Percentiles rank a stretch among this genome's conserved stretches.
Conservation (phyloP, 164 flowering plant species). For the Akebia trifoliata region DNA sequence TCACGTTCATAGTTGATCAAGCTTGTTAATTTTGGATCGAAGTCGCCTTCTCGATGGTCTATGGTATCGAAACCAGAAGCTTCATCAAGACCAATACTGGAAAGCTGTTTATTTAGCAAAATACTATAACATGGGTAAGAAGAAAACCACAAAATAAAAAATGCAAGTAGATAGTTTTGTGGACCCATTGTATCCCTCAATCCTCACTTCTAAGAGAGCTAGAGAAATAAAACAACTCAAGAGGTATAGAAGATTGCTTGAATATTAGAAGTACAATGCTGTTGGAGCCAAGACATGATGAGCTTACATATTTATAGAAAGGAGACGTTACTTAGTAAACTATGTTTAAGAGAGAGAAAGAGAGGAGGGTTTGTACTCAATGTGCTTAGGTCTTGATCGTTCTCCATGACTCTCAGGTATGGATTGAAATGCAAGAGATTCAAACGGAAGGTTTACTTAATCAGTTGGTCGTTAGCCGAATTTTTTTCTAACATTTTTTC, state of each 20-base stretch:
- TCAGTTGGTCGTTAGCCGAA: constrained; percentile 6
- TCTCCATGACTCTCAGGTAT: constrained; percentile 18
- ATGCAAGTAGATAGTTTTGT: constrained; percentile 5
- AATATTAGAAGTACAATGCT: constrained; percentile 13
- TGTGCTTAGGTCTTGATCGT: constrained; percentile 1
- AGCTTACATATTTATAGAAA: constrained; percentile 26
- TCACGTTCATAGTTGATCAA: constrained; percentile 6
- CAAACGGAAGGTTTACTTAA: constrained; percentile 28
- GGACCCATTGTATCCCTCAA: constrained; percentile 14
- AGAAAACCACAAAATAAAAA: constrained; percentile 6
- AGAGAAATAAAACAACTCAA: background rate
- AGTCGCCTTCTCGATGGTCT: constrained; percentile 9
- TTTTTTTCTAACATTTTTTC: too few relatives aligned
- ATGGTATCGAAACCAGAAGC: constrained; percentile 15
- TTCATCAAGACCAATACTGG: constrained; percentile 4
- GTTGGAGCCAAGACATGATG: constrained; percentile 16
- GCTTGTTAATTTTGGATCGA: constrained; percentile 6
- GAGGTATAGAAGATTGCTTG: constrained; percentile 6
- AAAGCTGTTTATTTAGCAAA: constrained; percentile 7
- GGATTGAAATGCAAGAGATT: constrained; percentile 27
- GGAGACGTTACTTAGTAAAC: too few relatives aligned
- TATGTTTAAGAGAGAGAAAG: too few relatives aligned
- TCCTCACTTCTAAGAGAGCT: constrained; percentile 7
- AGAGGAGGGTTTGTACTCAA: constrained; percentile 15
- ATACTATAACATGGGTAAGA: constrained; percentile 8